Base-by-base conservation (phyloP, 2,329 filamentous ascomycete genomes). In the Fusarium sacchari region DNA sequence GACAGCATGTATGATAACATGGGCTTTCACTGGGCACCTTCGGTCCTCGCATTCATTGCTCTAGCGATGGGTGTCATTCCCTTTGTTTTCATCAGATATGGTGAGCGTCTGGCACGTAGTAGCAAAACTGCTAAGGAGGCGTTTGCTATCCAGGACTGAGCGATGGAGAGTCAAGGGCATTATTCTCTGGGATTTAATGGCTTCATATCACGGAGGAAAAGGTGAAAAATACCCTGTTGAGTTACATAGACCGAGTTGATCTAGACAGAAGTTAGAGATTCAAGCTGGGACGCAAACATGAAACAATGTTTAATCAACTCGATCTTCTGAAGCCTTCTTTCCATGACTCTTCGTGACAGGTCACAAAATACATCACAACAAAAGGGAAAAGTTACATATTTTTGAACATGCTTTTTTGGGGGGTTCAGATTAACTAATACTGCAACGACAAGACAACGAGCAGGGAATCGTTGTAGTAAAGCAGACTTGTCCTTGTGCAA, bases 361-460 rank as follows among this genome's bases (percentile, higher is more conserved):
- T 40, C n/a, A 52, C 47, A 34, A 24, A 36, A 52, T 30, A 55
- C 52, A 61, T 62, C 32, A 43, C 24, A 47, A 36, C 20, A 47
- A n/a, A 40, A 28, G 20, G 24, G 22, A 44, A 20, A 49, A 7
- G n/a, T 17, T 24, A 36, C 7, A 13, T 32, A 71, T 62, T 70
- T 62, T 70, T 76, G 73, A 78, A 78, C 65, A 58, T 74, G 11
- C 64, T 67, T 46, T 70, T 65, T 74, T 80, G 10, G 13, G 13
- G 30, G 32, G 76, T 81, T 83, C 77, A 76, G 62, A 84, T 84
- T 83, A 84, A 83, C 81, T 84, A 84, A 79, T 84, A 84, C 78
- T 82, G 79, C 80, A 80, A 80, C 76, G 74, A 82, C 80, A 80
- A 82, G 76, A 80, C 78, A 81, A 80, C 79, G 79, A 82, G 80